Conservation (phyloP, 2,329 filamentous ascomycete genomes). For the Dothistroma septosporum region DNA sequence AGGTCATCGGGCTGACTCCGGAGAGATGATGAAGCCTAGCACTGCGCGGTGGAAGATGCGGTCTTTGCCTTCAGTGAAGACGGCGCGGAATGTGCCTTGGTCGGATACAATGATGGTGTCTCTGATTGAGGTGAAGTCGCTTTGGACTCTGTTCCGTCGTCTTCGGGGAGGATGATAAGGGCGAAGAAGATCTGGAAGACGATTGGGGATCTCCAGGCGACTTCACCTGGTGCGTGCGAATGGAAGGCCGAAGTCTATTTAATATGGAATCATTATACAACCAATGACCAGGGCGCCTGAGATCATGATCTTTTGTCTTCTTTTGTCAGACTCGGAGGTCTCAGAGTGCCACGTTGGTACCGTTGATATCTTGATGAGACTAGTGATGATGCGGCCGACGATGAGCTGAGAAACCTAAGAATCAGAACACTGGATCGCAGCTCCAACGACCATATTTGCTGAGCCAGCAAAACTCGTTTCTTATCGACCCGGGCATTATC, state of each 20-base stretch:
- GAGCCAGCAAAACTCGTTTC: conserved; percentile 50
- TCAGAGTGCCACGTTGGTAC: conserved; percentile 52
- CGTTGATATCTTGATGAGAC: conserved; percentile 46
- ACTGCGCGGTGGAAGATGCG: conserved; percentile 43
- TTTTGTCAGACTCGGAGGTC: conserved; percentile 49
- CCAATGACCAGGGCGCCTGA: conserved; percentile 47
- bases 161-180: conserved; percentile 38
- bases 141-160: conserved; percentile 31
- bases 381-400: conserved; percentile 49
- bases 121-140: conserved; percentile 33
- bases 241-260: conserved; percentile 45
- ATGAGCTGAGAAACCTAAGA: conserved; percentile 45
- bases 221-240: conserved; percentile 36
- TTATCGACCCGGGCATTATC: conserved; percentile 50
- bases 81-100: conserved; percentile 27
- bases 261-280: conserved; percentile 38
- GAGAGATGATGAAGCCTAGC: conserved; percentile 39
- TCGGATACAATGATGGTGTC: conserved; percentile 37
- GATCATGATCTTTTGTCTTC: conserved; percentile 36
- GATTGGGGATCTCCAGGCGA: conserved; percentile 52
- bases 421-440: conserved; percentile 45
- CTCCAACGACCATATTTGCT: conserved; percentile 48
- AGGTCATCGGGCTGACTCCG: conserved; percentile 19
- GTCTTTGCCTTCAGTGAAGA: conserved; percentile 39
- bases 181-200: conserved; percentile 52